These are phyloP conservation scores for Volvariella volvacea DNA, from an alignment of 1,284 basidiomycete genomes.

Conservation along the genomic window DNA sequence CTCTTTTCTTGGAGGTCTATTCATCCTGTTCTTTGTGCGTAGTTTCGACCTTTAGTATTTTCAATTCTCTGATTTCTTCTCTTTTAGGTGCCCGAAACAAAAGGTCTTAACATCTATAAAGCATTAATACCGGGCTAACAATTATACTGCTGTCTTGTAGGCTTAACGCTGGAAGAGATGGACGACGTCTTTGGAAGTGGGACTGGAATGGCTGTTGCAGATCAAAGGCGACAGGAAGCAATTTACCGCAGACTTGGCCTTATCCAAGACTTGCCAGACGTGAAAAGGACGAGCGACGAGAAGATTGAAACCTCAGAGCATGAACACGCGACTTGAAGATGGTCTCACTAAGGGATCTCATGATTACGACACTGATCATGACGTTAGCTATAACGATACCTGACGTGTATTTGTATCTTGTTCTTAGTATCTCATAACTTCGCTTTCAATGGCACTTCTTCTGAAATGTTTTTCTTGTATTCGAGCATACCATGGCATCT, in stretches of 20 bases:
- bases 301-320: too few species aligned
- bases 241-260: conserved; percentile 59
- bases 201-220: conserved; percentile 42
- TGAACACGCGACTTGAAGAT: too few species aligned
- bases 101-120: conserved; percentile 21
- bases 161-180: conserved; percentile 64
- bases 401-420: too few species aligned
- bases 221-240: conserved; percentile 45
- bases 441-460: too few species aligned
- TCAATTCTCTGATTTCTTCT: conserved; percentile 3
- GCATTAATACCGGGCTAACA: neutral
- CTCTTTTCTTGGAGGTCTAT: conserved; percentile 57
- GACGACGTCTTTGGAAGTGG: conserved; percentile 58
- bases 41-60: neutral
- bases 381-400: too few species aligned
- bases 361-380: too few species aligned
- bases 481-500: too few species aligned
- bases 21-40: conserved; percentile 56
- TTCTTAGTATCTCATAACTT: too few species aligned
- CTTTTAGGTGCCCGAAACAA: conserved; percentile 56
- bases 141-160: conserved; percentile 16
- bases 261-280: conserved; percentile 9
- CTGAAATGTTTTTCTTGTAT: too few species aligned
- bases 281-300: too few species aligned
- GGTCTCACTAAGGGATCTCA: too few species aligned